Conservation (phyloP, 2,329 filamentous ascomycete genomes). For the Sordariomycetes sp. region DNA sequence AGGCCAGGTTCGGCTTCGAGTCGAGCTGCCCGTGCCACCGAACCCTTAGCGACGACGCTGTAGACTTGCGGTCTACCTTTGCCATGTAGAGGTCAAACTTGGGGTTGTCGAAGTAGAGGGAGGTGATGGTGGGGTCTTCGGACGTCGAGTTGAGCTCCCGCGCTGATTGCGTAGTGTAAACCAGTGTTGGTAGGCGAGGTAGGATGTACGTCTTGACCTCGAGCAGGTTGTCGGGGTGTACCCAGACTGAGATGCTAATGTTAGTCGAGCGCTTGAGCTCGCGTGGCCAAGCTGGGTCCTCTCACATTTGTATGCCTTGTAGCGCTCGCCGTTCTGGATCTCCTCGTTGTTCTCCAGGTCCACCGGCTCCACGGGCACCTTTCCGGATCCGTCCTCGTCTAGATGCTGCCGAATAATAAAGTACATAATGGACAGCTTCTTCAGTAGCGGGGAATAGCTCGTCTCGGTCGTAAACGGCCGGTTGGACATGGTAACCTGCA, state of each 20-base stretch:
- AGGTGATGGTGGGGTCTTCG: conserved; percentile 85
- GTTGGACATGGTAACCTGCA: conserved; percentile 80
- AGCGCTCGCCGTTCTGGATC: conserved; percentile 57
- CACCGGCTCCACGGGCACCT: conserved; percentile 20
- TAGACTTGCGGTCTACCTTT: conserved; percentile 67
- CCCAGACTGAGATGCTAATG: conserved; percentile 56
- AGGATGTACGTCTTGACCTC: conserved; percentile 96
- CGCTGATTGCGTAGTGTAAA: conserved; percentile 82
- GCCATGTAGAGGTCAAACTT: conserved; percentile 78
- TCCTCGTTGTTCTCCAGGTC: conserved; percentile 43
- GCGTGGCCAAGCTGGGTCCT: conserved; percentile 2
- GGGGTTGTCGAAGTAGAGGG: conserved; percentile 87
- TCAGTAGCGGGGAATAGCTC: conserved; percentile 81
- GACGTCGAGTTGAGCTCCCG: conserved; percentile 65
- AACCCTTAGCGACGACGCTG: conserved; percentile 74
- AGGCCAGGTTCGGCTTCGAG: conserved; percentile 65
- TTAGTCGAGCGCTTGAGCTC: conserved; percentile 16
- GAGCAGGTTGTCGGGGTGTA: conserved; percentile 87
- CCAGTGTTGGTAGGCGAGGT: conserved; percentile 77
- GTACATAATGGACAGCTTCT: conserved; percentile 90
- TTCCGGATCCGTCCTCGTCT: conserved; percentile 40
- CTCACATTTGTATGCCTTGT: conserved; percentile 79
- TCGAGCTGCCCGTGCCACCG: conserved; percentile 85
- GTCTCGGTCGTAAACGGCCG: conserved; percentile 87
- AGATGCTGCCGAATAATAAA: conserved; percentile 82